Conservation (phyloP, 768 basidiomycete genomes). For the Pholiota microspora region DNA sequence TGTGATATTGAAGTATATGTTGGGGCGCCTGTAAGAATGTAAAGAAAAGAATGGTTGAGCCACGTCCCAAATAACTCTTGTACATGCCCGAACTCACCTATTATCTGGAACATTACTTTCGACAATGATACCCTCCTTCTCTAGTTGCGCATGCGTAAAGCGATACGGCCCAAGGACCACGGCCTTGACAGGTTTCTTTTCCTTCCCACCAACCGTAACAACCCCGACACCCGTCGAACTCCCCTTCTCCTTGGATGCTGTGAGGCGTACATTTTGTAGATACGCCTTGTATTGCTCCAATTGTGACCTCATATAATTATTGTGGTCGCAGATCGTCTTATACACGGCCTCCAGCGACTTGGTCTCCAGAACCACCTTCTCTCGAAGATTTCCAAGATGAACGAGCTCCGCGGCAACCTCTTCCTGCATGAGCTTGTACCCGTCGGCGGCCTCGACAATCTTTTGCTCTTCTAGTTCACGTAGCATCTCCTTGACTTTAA, state of each 20-base stretch:
- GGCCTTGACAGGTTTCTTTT: conserved; percentile 87
- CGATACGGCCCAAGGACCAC: conserved; percentile 93
- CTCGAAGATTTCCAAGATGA: conserved; percentile 93
- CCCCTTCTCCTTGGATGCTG: conserved; percentile 86
- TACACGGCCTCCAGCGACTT: conserved; percentile 94
- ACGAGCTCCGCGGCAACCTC: conserved; percentile 94
- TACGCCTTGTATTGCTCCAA: conserved; percentile 99
- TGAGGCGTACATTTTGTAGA: conserved; percentile 93
- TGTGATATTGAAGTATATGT: conserved; percentile 99
- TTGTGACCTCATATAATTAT: conserved; percentile 93
- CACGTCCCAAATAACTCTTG: conserved; percentile 4
- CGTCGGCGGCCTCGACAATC: conserved; percentile 79
- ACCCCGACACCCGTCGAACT: conserved; percentile 89
- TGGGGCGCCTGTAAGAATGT: conserved; percentile 68
- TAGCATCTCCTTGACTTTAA: conserved; percentile 99
- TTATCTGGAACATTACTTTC: conserved; percentile 99
- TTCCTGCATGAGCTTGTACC: conserved; percentile 94
- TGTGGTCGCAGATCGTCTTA: conserved; percentile 99
- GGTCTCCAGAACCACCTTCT: conserved; percentile 92
- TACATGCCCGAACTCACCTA: conserved; percentile 50
- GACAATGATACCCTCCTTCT: conserved; percentile 99
- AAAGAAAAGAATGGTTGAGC: neutral
- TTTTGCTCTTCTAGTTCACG: conserved; percentile 91
- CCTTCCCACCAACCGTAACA: conserved; percentile 93
- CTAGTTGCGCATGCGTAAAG: conserved; percentile 96